Evolutionary conservation across 352 stramenopile species (phyloP), one percentile per base, ranked within the genome.

Genomic region (Porosira glacialis): DNA sequence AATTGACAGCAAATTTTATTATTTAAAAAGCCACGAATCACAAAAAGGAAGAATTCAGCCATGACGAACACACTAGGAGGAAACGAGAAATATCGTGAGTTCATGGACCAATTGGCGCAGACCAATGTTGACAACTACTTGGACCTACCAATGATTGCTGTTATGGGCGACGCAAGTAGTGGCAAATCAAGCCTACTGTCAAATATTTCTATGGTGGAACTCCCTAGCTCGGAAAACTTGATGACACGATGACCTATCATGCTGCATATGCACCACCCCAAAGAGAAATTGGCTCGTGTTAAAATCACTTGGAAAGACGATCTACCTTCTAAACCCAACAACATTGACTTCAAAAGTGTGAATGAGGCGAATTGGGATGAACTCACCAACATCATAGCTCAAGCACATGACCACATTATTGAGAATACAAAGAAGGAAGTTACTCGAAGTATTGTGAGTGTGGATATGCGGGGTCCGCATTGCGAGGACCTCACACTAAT

Each of bases 81-180:
- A 21, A 72, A 77, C 30, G 59, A 75, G 65, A 19, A 36, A 19
- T 75, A 67, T 15, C 58, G 61, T 24, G n/a, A 75, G 19, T 81
- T 81, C 27, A 74, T 81, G 66, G 60, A 81, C 27, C 47, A 35
- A 13, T 35, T 81, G 8, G 67, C 59, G 10, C 45, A 64, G 22
- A 70, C 17, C 3, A 66, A 74, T 63, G 60, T 81, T 11, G 64
- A 67, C 21, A 64, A 92, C 63, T 94, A 92, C 67, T 76, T 96
- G 30, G 81, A 93, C 60, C 64, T 96, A 6, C 93, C 92, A n/a
- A 93, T 94, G 78, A 95, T 96, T 65, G 89, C 84, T 13, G 93
- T 96, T 28, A 93, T 96, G 86, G 92, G 93, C 11, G 91, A 96
- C 69, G 95, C 91, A 15, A 93, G 83, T 26, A 94, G 87, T 75